Evolutionary conservation across 176 grass and related monocot genomes (phyloP).

Genomic region (Puya raimondii): DNA sequence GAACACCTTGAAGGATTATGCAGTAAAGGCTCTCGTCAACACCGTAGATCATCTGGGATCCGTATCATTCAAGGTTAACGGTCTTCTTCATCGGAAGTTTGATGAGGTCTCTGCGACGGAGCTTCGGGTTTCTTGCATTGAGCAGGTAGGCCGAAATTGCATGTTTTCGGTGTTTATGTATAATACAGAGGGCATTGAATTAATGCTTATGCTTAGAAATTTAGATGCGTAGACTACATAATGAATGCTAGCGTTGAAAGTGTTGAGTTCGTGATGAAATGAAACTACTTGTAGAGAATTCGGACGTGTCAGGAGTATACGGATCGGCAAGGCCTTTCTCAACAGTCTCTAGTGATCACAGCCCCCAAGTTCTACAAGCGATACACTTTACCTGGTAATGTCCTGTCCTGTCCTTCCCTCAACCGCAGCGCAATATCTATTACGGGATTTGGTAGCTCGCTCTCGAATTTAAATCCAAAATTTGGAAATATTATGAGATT

Average conservation of each 20-base stretch:
- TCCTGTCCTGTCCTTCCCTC: neutral
- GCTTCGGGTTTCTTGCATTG: conserved; percentile 43
- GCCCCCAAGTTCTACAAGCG: conserved; percentile 77
- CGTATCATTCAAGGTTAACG: conserved; percentile 63
- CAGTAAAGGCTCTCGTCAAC: conserved; percentile 72
- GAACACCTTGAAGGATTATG: conserved; percentile 51
- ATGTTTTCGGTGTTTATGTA: too few species aligned
- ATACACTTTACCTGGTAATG: conserved; percentile 63
- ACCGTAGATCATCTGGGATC: conserved; percentile 80
- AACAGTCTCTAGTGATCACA: conserved; percentile 77
- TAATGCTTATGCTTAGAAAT: neutral
- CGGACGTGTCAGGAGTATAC: conserved; percentile 42
- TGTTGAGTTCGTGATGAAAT: too few species aligned
- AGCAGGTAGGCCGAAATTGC: conserved; percentile 32
- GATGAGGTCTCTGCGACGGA: conserved; percentile 35
- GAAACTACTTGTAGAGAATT: conserved; percentile 33
- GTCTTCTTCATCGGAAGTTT: conserved; percentile 45
- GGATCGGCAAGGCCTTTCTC: conserved; percentile 66
- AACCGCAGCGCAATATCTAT: neutral
- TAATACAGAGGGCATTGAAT: too few species aligned
- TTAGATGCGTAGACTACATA: neutral
- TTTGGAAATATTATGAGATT: neutral
- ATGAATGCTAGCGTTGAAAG: neutral
- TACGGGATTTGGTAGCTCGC: neutral
- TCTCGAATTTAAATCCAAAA: neutral